A percentile compares a stretch with the other conserved stretches of the same genome.
These are phyloP conservation scores for Ascosphaera apis DNA, from an alignment of 2,329 filamentous ascomycete genomes.

Conservation along the genomic window DNA sequence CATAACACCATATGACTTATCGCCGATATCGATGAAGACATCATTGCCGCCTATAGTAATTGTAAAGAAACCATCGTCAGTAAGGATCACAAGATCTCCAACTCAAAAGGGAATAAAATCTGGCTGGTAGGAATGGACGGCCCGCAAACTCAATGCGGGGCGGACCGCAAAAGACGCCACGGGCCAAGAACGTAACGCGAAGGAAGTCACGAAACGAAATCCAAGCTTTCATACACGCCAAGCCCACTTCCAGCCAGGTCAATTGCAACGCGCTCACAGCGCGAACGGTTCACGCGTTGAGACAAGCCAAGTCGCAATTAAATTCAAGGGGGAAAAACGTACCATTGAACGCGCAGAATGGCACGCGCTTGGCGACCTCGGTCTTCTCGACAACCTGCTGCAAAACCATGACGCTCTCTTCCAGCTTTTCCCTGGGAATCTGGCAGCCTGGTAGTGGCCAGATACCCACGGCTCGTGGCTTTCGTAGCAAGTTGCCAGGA, in stretches of 20 bases:
- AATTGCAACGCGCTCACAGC: too few species aligned
- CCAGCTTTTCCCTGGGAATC: conserved; percentile 69
- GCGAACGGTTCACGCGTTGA: too few species aligned
- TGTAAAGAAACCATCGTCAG: too few species aligned
- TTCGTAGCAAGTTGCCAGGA: conserved; percentile 59
- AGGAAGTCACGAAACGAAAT: too few species aligned
- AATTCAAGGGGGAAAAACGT: conserved; percentile 3
- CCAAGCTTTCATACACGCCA: too few species aligned
- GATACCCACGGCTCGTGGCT: conserved; percentile 68
- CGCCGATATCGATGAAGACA: conserved; percentile 94
- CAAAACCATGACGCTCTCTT: conserved; percentile 86
- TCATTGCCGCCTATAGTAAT: conserved; percentile 50
- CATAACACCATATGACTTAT: conserved; percentile 88
- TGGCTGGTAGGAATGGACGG: too few species aligned
- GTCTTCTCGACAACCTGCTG: conserved; percentile 80
- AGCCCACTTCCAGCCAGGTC: too few species aligned
- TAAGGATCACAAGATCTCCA: not conserved
- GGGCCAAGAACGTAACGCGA: too few species aligned
- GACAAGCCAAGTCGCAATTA: not conserved
- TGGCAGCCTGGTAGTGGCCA: conserved; percentile 40
- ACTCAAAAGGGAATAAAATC: not conserved
- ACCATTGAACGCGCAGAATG: conserved; percentile 95
- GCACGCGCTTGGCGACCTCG: conserved; percentile 42
- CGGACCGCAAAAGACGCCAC: too few species aligned
- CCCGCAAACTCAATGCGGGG: too few species aligned